Conservation (phyloP, 1,139 yeast species). For the Neolecta irregularis region DNA sequence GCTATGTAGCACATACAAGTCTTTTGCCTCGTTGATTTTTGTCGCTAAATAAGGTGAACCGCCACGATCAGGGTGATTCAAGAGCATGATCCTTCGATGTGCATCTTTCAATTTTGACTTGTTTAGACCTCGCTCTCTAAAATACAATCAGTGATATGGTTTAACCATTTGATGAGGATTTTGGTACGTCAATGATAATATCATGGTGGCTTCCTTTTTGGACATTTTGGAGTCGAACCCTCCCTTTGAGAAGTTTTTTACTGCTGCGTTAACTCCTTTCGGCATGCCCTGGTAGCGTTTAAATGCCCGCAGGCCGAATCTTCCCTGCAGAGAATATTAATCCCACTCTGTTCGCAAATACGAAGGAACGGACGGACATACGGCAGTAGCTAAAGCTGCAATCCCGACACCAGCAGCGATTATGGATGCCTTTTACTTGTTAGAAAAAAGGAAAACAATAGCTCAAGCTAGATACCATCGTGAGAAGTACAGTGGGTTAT, state of each 20-base stretch:
- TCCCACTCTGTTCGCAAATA: not conserved
- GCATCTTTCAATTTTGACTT: constrained; percentile 75
- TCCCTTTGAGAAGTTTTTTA: constrained; percentile 59
- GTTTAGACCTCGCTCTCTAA: constrained; percentile 48
- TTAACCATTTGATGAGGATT: too few relatives aligned
- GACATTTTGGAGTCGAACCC: constrained; percentile 84
- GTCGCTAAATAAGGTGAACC: constrained; percentile 93
- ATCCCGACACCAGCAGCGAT: too few relatives aligned
- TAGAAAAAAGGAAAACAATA: too few relatives aligned
- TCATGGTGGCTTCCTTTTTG: constrained; percentile 79
- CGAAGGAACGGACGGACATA: not conserved
- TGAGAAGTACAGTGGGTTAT: too few relatives aligned
- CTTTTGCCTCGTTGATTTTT: constrained; percentile 93
- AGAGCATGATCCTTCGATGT: constrained; percentile 82
- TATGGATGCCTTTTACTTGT: too few relatives aligned
- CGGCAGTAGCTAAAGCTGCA: not conserved
- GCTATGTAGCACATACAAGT: too few relatives aligned
- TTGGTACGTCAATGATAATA: constrained; percentile 51
- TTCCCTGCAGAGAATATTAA: not conserved
- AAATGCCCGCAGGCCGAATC: constrained; percentile 1
- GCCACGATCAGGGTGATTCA: constrained; percentile 96
- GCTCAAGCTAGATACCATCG: too few relatives aligned
- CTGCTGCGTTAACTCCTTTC: constrained; percentile 5
- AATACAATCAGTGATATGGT: not conserved
- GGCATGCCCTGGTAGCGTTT: not conserved